Evolutionary conservation across 2,329 filamentous ascomycete species (phyloP).

Genomic region (Penicillium sp.): DNA sequence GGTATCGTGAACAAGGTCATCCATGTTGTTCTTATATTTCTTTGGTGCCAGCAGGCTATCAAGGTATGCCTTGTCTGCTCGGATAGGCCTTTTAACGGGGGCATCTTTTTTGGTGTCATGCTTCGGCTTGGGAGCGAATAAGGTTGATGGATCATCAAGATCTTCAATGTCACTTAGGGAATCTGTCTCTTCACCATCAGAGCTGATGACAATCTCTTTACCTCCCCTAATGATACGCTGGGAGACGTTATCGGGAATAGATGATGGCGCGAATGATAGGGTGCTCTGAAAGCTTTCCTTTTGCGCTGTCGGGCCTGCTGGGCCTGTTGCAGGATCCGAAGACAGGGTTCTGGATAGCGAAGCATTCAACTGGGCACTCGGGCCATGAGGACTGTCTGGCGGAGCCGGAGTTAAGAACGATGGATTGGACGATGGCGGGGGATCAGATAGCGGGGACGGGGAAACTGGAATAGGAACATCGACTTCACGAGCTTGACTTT

Average conservation of each 20-base stretch:
- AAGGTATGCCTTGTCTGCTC: slow-evolving; percentile 2
- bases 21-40: slow-evolving; percentile 66
- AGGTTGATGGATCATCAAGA: slow-evolving; percentile 55
- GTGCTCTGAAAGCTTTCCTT: slow-evolving; percentile 26
- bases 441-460: slow-evolving; percentile 24
- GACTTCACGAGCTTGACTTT: neutral
- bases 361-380: slow-evolving; percentile 18
- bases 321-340: neutral
- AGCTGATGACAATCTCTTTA: slow-evolving; percentile 62
- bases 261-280: slow-evolving; percentile 14
- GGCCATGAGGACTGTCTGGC: slow-evolving; percentile 6
- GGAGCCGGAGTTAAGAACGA: slow-evolving; percentile 24
- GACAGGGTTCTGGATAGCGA: slow-evolving; percentile 17
- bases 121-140: slow-evolving; percentile 37
- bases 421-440: slow-evolving; percentile 31
- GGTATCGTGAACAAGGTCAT: slow-evolving; percentile 64
- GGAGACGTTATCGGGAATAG: slow-evolving; percentile 34
- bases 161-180: slow-evolving; percentile 61
- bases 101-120: neutral
- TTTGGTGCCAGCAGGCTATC: slow-evolving; percentile 11
- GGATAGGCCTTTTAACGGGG: neutral
- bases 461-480: neutral
- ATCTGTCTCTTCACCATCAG: slow-evolving; percentile 71
- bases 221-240: slow-evolving; percentile 63
- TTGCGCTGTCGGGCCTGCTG: neutral